These are phyloP conservation scores for Scheffersomyces quercinus DNA, from an alignment of 1,139 yeast species.

Conservation along the genomic window DNA sequence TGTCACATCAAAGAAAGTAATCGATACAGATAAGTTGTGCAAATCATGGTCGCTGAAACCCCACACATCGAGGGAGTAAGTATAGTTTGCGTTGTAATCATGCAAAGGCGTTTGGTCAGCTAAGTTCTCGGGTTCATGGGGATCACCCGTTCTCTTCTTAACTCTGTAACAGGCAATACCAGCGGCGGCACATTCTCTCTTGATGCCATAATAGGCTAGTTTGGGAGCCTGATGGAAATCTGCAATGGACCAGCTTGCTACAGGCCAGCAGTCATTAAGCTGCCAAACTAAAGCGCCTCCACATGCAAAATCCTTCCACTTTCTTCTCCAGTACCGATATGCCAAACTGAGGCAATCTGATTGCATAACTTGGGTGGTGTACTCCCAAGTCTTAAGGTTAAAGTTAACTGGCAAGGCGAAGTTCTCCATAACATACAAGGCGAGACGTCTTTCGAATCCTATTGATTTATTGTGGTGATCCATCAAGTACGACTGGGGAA, in stretches of 20 bases:
- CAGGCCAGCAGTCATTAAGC: conserved; percentile 55
- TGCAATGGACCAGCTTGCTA: conserved; percentile 45
- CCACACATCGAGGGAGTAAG: background rate
- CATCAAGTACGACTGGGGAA: conserved; percentile 37
- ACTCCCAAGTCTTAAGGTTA: conserved; percentile 43
- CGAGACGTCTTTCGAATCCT: conserved; percentile 46
- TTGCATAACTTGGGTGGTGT: conserved; percentile 51
- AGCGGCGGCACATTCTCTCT: conserved; percentile 39
- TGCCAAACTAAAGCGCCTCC: conserved; percentile 55
- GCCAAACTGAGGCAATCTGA: conserved; percentile 49
- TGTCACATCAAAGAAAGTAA: background rate
- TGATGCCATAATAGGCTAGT: conserved; percentile 45
- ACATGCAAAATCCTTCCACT: conserved; percentile 29
- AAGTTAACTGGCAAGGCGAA: conserved; percentile 29
- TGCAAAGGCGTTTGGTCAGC: conserved; percentile 1
- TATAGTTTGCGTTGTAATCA: background rate
- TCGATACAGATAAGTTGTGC: background rate
- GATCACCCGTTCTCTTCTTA: conserved; percentile 8
- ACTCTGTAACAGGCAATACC: conserved; percentile 21
- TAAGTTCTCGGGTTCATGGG: background rate
- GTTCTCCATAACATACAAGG: conserved; percentile 47
- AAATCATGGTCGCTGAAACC: background rate
- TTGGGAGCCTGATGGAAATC: conserved; percentile 44
- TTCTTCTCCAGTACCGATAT: conserved; percentile 45
- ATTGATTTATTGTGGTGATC: conserved; percentile 45